Base-by-base conservation (phyloP, 768 basidiomycete genomes). In the Agrocybe pediades region DNA sequence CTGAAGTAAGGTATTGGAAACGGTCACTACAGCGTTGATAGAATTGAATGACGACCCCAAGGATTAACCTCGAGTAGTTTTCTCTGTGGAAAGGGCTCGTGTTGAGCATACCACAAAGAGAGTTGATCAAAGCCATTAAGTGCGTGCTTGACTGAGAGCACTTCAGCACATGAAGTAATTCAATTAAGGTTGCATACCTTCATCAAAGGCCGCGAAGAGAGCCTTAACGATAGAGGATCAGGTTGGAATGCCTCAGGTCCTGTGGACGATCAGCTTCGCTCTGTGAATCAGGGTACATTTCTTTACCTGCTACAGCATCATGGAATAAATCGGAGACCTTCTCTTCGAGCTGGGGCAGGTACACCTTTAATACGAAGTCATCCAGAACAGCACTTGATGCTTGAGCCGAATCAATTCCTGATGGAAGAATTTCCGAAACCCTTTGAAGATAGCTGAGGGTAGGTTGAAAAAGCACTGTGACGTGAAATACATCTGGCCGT, bases 31-130 rank as follows among this genome's bases (percentile, higher is more conserved):
- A 98, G 23, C 90, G 84, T 65, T 97, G 93, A 63, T 98, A 97
- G 66, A 96, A 97, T 68, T 97, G 95, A 36, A 96, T 93, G 53
- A 98, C 89, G 49, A 98, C 89, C 15, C 90, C 87, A 26, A 98
- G 82, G 53, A 98, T 95, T 25, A 98, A 76, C n/a, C 93, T 84
- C 16, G 92, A 87, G 67, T 98, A 97, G 65, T 88, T 95, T 69
- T 98, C 96, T 55, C 88, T 82, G 65, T 98, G 96, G 72, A 98
- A 98, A 0, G 95, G 95, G 16, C 92, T 94, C 5, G 85, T 87
- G 52, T 86, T 82, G 17, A 97, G 82, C 93, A 98, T 96, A 7
- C 84, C 80, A 62, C 94, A 96, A 5, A 98, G 74, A 1, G 92
- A 95, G 62, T 95, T 95, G 63, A 96, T 88, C 41, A 98, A 73